Conservation (phyloP, 164 flowering plant genomes). For the Piper longum region DNA sequence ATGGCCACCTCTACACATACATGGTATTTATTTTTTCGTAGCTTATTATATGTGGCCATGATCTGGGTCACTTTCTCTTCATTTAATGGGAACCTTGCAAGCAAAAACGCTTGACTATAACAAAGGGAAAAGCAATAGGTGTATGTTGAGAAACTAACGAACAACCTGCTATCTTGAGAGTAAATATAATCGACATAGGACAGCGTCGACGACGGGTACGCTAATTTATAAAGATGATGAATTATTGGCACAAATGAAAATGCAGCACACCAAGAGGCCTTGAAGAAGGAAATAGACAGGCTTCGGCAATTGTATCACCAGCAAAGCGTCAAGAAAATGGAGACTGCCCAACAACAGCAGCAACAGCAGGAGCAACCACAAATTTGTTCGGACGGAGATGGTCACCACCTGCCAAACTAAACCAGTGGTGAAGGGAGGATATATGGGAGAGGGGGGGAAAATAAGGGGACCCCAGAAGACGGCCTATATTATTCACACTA, state of each 20-base stretch:
- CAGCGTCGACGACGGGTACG: not conserved
- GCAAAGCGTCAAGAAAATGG: constrained; percentile 42
- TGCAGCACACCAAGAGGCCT: constrained; percentile 78
- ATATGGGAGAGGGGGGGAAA: not conserved
- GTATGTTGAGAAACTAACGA: no score
- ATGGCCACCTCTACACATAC: no score
- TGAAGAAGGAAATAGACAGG: constrained; percentile 78
- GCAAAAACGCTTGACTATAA: no score
- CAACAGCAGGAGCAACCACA: constrained; percentile 6
- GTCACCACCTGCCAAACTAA: constrained; percentile 8
- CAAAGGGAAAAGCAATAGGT: no score
- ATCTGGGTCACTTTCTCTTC: no score
- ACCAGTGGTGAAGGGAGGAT: not conserved
- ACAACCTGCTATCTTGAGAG: no score
- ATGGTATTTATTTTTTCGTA: no score
- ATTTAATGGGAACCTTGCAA: no score
- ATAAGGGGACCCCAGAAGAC: not conserved
- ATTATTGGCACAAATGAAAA: not conserved
- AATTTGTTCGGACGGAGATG: constrained; percentile 9
- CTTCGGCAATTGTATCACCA: constrained; percentile 56
- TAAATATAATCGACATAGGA: no score
- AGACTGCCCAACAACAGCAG: not conserved
- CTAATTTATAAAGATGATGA: not conserved
- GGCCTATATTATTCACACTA: constrained; percentile 1
- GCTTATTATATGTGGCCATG: no score